phyloP scores from a whole-genome alignment of 2,329 filamentous ascomycete species.

The Balansia obtecta region DNA sequence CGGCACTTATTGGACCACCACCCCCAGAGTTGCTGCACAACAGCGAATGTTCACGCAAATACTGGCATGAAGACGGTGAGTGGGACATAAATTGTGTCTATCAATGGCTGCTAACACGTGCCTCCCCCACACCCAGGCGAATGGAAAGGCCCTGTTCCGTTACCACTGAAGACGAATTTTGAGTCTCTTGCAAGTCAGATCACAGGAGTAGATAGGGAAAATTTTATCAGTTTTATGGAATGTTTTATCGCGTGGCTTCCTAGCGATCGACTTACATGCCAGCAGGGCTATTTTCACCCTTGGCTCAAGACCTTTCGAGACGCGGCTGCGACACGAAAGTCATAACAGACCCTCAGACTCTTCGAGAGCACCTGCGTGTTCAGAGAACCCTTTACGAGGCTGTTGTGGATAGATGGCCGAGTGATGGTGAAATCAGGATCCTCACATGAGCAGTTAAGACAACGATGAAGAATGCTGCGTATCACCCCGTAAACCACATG shows the following conservation, averaged over 20 bases:
- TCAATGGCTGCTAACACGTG: not conserved
- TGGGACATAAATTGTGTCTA: not conserved
- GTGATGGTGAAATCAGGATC: too few relatives aligned
- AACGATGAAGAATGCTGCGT: too few relatives aligned
- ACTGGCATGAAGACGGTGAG: constrained; percentile 16
- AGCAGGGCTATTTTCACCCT: constrained; percentile 14
- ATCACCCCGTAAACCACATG: too few relatives aligned
- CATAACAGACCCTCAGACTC: too few relatives aligned
- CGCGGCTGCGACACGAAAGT: too few relatives aligned
- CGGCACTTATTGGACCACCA: constrained; percentile 16
- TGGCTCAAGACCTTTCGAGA: constrained; percentile 7
- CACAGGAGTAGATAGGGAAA: constrained; percentile 9
- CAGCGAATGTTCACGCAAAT: constrained; percentile 11
- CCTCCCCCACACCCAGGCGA: constrained; percentile 8
- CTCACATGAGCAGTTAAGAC: too few relatives aligned
- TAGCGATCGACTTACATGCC: constrained; percentile 10
- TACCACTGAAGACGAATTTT: constrained; percentile 10
- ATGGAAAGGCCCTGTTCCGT: constrained; percentile 14
- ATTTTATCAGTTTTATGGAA: constrained; percentile 13
- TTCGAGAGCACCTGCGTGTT: too few relatives aligned
- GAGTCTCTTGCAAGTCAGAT: constrained; percentile 9
- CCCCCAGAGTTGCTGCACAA: constrained; percentile 13
- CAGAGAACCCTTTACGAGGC: too few relatives aligned
- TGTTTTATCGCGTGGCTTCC: constrained; percentile 15
- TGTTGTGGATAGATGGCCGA: too few relatives aligned